phyloP scores from a whole-genome alignment of 108 stramenopile genomes.

The Conticribra guillardii region DNA sequence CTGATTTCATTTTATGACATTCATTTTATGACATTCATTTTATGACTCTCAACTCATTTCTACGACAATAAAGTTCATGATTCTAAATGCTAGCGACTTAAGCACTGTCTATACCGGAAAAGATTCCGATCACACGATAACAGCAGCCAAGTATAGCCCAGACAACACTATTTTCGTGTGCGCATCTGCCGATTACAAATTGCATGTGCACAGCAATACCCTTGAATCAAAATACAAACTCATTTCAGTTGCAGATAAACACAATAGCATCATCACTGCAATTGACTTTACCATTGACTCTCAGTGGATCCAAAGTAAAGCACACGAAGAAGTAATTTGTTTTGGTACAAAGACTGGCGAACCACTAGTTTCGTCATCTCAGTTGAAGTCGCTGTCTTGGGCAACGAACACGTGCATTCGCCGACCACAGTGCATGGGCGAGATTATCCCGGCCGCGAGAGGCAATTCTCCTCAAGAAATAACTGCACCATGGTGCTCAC shows the following conservation, averaged over 20 bases:
- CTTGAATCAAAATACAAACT: constrained; percentile 7
- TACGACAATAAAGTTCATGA: constrained; percentile 38
- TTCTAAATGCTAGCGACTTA: constrained; percentile 54
- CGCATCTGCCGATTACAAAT: constrained; percentile 10
- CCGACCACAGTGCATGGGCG: no score
- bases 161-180: constrained; percentile 10
- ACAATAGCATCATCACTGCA: constrained; percentile 10
- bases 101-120: constrained; percentile 56
- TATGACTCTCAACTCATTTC: background rate
- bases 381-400: background rate
- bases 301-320: constrained; percentile 1
- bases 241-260: constrained; percentile 12
- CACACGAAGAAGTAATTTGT: background rate
- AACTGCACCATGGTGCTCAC: constrained; percentile 3
- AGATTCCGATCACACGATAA: constrained; percentile 58
- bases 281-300: constrained; percentile 8
- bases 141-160: constrained; percentile 48
- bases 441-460: background rate
- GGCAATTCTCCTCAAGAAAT: background rate
- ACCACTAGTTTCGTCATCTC: background rate
- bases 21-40: background rate
- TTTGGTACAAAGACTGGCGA: background rate
- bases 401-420: constrained; percentile 18
- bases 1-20: background rate
- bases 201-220: constrained; percentile 6